Percentiles rank a stretch among this genome's conserved stretches.
Evolutionary conservation across 192 early-diverging fungal genomes (phyloP).

Genomic region (Funneliformis geosporum): DNA sequence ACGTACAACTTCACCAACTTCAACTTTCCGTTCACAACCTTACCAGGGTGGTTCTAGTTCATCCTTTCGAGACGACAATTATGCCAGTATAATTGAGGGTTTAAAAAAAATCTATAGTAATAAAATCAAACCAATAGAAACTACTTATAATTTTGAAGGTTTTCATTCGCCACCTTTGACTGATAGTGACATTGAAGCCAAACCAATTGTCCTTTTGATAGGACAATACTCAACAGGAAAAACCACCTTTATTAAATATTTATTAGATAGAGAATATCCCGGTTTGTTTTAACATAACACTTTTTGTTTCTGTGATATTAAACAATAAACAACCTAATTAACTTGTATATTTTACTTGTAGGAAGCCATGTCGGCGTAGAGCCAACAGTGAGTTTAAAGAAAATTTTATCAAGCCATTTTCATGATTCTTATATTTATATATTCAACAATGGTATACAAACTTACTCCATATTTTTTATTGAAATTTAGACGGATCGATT

Average conservation of each 20-base stretch:
- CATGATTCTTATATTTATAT: neutral
- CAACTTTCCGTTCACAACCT: neutral
- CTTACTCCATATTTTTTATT: neutral
- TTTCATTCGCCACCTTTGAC: conserved; percentile 81
- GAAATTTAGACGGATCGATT: conserved; percentile 74
- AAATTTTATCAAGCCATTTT: neutral
- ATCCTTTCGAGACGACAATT: conserved; percentile 47
- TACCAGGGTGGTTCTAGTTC: neutral
- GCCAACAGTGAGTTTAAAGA: conserved; percentile 58
- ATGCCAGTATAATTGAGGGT: conserved; percentile 58
- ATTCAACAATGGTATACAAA: neutral
- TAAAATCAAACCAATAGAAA: conserved; percentile 74
- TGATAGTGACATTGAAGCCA: conserved; percentile 79
- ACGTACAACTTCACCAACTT: neutral
- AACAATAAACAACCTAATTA: neutral
- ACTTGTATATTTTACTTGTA: neutral
- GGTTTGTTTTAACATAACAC: neutral
- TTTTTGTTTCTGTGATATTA: neutral
- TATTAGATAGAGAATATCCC: conserved; percentile 78
- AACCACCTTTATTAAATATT: conserved; percentile 79
- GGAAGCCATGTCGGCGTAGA: conserved; percentile 86
- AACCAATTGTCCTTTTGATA: conserved; percentile 84
- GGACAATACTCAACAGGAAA: conserved; percentile 90
- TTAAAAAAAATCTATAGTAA: conserved; percentile 69
- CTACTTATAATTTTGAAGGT: conserved; percentile 75